phyloP scores from a whole-genome alignment of 202 grass and related monocot genomes.

The Setaria viridis region DNA sequence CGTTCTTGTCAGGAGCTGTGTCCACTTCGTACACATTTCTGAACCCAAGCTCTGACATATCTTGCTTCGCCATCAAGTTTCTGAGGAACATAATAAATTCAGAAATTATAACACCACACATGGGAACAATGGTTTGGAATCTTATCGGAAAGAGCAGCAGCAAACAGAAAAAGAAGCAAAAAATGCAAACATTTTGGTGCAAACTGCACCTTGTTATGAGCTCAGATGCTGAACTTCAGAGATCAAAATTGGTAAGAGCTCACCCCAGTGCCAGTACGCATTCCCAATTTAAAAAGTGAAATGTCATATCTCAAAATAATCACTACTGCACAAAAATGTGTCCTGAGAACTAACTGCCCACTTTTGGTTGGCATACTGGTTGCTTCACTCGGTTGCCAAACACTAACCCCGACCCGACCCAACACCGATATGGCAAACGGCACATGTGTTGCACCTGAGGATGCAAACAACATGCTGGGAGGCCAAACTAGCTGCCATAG shows the following conservation, averaged over 20 bases:
- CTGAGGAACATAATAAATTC: constrained; percentile 40
- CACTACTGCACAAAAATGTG: neutral
- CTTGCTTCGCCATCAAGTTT: constrained; percentile 96
- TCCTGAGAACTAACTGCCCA: neutral
- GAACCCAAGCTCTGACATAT: constrained; percentile 91
- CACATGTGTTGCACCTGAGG: neutral
- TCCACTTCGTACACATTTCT: constrained; percentile 41
- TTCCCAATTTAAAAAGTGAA: neutral
- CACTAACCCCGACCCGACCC: neutral
- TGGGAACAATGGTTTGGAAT: constrained; percentile 11
- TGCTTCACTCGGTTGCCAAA: constrained; percentile 32
- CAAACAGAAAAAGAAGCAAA: neutral
- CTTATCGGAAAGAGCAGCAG: neutral
- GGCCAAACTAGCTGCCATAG: constrained; percentile 6
- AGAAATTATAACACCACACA: neutral
- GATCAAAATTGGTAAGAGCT: constrained; percentile 9
- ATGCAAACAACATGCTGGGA: constrained; percentile 26
- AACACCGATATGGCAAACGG: neutral
- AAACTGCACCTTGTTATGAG: constrained; percentile 1
- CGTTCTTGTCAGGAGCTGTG: constrained; percentile 36
- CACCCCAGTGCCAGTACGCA: neutral
- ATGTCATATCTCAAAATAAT: constrained; percentile 4
- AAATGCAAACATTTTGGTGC: neutral
- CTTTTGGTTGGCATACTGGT: constrained; percentile 30
- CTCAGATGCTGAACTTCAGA: neutral